Evolutionary conservation across 2,329 filamentous ascomycete species (phyloP), one percentile per base, ranked within the genome.

Genomic region (Botrytis pseudocinerea): DNA sequence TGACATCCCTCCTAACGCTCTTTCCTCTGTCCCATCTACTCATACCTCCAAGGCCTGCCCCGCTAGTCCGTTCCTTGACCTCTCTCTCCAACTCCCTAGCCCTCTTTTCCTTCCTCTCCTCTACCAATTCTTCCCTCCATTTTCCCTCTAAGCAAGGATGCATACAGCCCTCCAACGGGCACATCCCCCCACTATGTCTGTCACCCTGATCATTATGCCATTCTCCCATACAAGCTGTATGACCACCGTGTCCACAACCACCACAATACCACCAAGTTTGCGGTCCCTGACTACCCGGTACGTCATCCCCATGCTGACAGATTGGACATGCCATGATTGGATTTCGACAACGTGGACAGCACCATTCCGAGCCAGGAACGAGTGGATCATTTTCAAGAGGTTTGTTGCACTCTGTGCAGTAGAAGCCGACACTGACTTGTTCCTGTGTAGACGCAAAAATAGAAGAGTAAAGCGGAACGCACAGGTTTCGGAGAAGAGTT

Each of bases 111-210:
- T 76, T 75, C 61, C 74, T 78, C 64, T 81, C 46, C 83, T 84
- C 6, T 84, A 82, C 4, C 82, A 82, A 0, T 83, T 84, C 40
- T 10, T 85, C 82, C 7, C 87, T 84, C 81, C 88, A 90, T 51
- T 82, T 82, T 0, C 88, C 87, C 0, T 88, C 88, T 0, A 91
- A 83, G 74, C 89, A 91, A 42, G 87, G 87, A 77, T 91, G 89
- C 4, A 89, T 86, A 78, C 89, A 91, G 0, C 89, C 89, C 75
- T 91, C 88, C n/a, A 90, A 81, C 2, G 89, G 89, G 75, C 89
- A 91, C 79, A 86, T 90, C 0, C 89, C 89, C 65, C 86, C 87
- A 68, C 62, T 68, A 6, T 59, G 38, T 35, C n/a, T 70, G 20
- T 82, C 81, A 28, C 83, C 82, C 1, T 79, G 79, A 12, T 75